phyloP scores from a whole-genome alignment of 1,284 basidiomycete genomes.

The Mycosarcoma mackinlayi region DNA sequence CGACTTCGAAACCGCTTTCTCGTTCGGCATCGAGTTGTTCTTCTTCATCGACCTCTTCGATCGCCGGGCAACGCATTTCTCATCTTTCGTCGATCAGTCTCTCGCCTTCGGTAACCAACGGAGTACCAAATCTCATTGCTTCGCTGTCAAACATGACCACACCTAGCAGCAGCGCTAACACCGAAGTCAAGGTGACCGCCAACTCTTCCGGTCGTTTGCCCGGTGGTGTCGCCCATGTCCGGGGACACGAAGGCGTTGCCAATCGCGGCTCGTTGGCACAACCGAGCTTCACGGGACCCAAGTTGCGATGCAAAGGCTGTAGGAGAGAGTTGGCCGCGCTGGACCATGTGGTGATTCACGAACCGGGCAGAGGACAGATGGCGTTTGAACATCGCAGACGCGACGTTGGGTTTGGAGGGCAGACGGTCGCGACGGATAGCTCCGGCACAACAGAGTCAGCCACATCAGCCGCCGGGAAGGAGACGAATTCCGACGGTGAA shows the following conservation, averaged over 20 bases:
- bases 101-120: not conserved
- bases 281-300: slow-evolving; percentile 35
- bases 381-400: slow-evolving; percentile 61
- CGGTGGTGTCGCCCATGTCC: slow-evolving; percentile 42
- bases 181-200: slow-evolving; percentile 51
- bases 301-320: slow-evolving; percentile 63
- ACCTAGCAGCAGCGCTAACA: not conserved
- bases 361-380: slow-evolving; percentile 60
- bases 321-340: slow-evolving; percentile 57
- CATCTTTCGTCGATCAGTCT: slow-evolving; percentile 11
- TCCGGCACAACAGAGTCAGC: not conserved
- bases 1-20: slow-evolving; percentile 5
- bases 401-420: slow-evolving; percentile 18
- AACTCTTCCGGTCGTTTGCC: slow-evolving; percentile 46
- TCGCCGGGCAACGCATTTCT: slow-evolving; percentile 6
- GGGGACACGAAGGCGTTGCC: slow-evolving; percentile 42
- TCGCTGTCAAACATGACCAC: slow-evolving; percentile 11
- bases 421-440: slow-evolving; percentile 3
- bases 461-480: too few species aligned
- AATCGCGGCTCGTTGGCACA: slow-evolving; percentile 39
- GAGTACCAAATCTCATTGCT: not conserved
- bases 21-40: slow-evolving; percentile 16
- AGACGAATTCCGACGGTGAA: too few species aligned
- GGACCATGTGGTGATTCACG: slow-evolving; percentile 64
- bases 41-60: slow-evolving; percentile 10